Conservation (phyloP, 1,284 basidiomycete genomes). For the Paramarasmius palmivorus region DNA sequence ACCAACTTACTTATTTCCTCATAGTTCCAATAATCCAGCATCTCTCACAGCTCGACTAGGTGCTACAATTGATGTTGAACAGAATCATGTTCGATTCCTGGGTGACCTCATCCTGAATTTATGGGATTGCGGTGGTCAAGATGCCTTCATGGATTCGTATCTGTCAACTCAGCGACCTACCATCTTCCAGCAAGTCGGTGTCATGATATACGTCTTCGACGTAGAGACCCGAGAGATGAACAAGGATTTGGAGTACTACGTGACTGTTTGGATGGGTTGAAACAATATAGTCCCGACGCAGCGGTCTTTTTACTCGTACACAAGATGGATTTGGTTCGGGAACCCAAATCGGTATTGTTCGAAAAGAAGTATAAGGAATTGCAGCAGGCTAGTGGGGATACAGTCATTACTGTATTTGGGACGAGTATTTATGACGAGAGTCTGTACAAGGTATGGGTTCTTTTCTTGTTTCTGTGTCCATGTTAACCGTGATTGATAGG, state of each 20-base stretch:
- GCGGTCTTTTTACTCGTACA: slow-evolving; percentile 91
- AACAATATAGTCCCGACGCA: slow-evolving; percentile 77
- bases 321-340: slow-evolving; percentile 91
- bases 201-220: slow-evolving; percentile 98
- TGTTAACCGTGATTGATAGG: slow-evolving; percentile 46
- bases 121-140: slow-evolving; percentile 99
- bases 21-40: slow-evolving; percentile 94
- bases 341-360: slow-evolving; percentile 59
- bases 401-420: slow-evolving; percentile 73
- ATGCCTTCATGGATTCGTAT: slow-evolving; percentile 97
- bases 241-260: slow-evolving; percentile 87
- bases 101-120: slow-evolving; percentile 92
- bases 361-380: slow-evolving; percentile 72
- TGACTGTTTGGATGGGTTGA: slow-evolving; percentile 80
- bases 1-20: slow-evolving; percentile 15
- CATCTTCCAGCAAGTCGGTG: slow-evolving; percentile 94
- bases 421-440: slow-evolving; percentile 99
- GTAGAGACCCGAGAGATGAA: slow-evolving; percentile 74
- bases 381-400: slow-evolving; percentile 61
- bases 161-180: slow-evolving; percentile 87
- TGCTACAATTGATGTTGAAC: slow-evolving; percentile 97
- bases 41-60: slow-evolving; percentile 90
- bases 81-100: slow-evolving; percentile 95
- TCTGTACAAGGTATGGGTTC: slow-evolving; percentile 79
- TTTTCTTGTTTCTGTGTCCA: slow-evolving; percentile 6